Percentiles rank a stretch among this genome's conserved stretches.
Evolutionary conservation across 805 yeast genomes (phyloP).

Genomic region (Wickerhamomyces silvicola): DNA sequence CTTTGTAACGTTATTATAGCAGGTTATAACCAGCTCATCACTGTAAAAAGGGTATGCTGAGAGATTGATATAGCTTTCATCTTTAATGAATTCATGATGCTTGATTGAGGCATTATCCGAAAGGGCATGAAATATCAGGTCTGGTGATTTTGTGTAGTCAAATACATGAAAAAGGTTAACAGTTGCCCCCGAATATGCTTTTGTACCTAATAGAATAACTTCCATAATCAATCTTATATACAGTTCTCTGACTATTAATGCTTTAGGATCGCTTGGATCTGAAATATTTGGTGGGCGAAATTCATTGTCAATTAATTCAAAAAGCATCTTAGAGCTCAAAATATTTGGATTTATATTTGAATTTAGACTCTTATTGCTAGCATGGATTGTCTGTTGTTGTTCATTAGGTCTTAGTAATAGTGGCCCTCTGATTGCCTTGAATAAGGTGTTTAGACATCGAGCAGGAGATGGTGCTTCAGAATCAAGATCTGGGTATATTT

Average conservation of each 20-base stretch:
- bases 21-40: constrained; percentile 40
- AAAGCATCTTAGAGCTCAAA: constrained; percentile 41
- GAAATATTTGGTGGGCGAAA: constrained; percentile 45
- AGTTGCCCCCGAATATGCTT: constrained; percentile 21
- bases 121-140: constrained; percentile 25
- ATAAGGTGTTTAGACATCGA: constrained; percentile 54
- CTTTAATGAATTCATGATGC: constrained; percentile 20
- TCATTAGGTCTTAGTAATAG: constrained; percentile 37
- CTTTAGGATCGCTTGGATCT: constrained; percentile 24
- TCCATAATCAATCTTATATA: constrained; percentile 51
- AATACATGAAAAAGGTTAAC: constrained; percentile 24
- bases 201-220: constrained; percentile 38
- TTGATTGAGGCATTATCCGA: constrained; percentile 24
- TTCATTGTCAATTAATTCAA: constrained; percentile 28
- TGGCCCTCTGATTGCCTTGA: constrained; percentile 65
- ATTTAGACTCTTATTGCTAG: constrained; percentile 44
- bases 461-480: constrained; percentile 42
- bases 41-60: constrained; percentile 44
- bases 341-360: constrained; percentile 51
- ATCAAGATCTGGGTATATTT: constrained; percentile 20
- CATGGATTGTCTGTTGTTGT: constrained; percentile 48
- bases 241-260: constrained; percentile 36
- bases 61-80: constrained; percentile 35
- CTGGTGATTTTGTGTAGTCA: constrained; percentile 21
- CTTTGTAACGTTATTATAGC: constrained; percentile 35